Evolutionary conservation across 257 asterid species (phyloP).

Genomic region (Craterostigma plantagineum): DNA sequence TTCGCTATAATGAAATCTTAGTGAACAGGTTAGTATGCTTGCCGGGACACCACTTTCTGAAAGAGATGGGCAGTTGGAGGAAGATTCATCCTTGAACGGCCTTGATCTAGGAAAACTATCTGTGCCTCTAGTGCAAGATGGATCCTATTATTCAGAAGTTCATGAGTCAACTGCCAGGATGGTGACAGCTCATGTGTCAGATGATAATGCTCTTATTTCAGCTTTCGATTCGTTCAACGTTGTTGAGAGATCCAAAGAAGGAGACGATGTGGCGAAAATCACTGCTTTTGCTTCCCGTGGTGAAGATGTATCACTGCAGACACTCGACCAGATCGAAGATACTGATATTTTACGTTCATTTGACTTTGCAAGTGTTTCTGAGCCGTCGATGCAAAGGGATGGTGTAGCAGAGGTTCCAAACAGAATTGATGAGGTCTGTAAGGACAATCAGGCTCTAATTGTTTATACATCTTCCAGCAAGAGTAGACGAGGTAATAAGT

Average conservation of each 20-base stretch:
- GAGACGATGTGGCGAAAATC: conserved; percentile 15
- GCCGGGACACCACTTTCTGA: conserved; percentile 21
- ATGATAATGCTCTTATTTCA: conserved; percentile 18
- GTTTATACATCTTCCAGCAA: conserved; percentile 20
- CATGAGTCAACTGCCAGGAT: conserved; percentile 13
- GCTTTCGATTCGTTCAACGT: conserved; percentile 22
- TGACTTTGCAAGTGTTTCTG: conserved; percentile 10
- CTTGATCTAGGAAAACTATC: conserved; percentile 25
- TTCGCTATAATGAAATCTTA: conserved; percentile 9
- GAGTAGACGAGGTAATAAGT: conserved; percentile 13
- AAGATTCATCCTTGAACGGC: conserved; percentile 16
- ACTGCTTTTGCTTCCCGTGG: conserved; percentile 16
- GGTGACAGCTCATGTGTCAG: conserved; percentile 19
- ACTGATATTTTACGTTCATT: conserved; percentile 1
- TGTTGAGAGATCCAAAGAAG: conserved; percentile 12
- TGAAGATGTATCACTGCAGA: conserved; percentile 13
- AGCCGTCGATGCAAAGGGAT: conserved; percentile 7
- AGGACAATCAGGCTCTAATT: conserved; percentile 14
- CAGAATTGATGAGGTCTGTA: conserved; percentile 10
- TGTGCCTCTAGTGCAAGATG: conserved; percentile 15
- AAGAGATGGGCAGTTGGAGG: conserved; percentile 18
- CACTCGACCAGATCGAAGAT: conserved; percentile 8
- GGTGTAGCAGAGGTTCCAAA: too few species aligned
- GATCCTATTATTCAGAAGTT: conserved; percentile 13
- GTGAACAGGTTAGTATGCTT: conserved; percentile 23